Base-by-base conservation (phyloP, 2,329 filamentous ascomycete species). In the Trichoderma sp. region DNA sequence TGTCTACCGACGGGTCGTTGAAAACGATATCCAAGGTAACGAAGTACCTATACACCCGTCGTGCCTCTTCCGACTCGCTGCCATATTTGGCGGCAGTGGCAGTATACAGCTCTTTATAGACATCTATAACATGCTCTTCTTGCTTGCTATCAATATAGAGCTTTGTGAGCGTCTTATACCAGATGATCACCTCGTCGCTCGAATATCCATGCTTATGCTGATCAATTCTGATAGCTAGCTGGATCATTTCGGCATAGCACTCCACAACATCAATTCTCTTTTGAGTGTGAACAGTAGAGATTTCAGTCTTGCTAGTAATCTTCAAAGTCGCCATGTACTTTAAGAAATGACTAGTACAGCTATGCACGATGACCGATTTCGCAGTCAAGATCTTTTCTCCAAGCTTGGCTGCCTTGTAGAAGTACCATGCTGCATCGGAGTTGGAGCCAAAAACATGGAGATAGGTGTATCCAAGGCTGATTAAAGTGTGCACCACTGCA, bases 391-490 rank as follows among this genome's bases (percentile, higher is more conserved):
- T 69, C 0, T 69, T 19, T 65, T 77, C 76, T 0, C 79, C 79
- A 0, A 80, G 43, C 13, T 73, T 74, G 5, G 75, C 76, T 10
- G 80, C 80, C 8, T 76, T 75, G 71, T 81, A 81, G 58, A 80
- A 81, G 70, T 75, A 80, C 33, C 75, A 75, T 2, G 79, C 75
- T 4, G 76, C 77, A 4, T 62, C 56, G 13, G 68, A 71, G 1
- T 72, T 66, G 5, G 72, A 60, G 8, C 77, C 75, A 0, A 73
- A 74, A 27, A 73, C 69, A 0, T 70, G 67, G 27, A 74, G 72
- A 14, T 81, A 77, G 0, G 80, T 71, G 29, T 75, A 76, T 11
- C 79, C 80, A 29, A 82, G 75, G 5, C 77, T 75, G 40, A 82
- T 19, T 11, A 62, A 29, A 14, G 27, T 24, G 7, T 62, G 40